Percentiles rank a stretch among this genome's conserved stretches.
Evolutionary conservation across 2,329 filamentous ascomycete genomes (phyloP).

Genomic region (Bipolaris victoriae): DNA sequence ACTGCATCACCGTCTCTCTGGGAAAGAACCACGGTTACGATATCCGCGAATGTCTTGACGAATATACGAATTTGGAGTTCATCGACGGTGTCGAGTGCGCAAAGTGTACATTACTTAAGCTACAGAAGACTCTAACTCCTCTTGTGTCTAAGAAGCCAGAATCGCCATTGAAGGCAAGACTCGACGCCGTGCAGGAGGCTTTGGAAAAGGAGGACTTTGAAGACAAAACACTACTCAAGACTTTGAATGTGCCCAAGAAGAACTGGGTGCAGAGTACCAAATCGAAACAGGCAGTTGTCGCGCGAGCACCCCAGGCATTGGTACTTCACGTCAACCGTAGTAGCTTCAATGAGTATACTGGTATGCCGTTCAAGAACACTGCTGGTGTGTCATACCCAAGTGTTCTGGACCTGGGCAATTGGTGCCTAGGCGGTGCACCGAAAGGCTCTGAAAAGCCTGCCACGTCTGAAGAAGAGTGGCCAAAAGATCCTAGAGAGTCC

Average conservation of each 20-base stretch:
- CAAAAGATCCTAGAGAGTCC: constrained; percentile 69
- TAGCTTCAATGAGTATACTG: constrained; percentile 83
- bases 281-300: constrained; percentile 86
- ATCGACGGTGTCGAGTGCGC: constrained; percentile 91
- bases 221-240: constrained; percentile 58
- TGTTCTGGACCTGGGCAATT: constrained; percentile 76
- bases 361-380: constrained; percentile 81
- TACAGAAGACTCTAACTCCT: constrained; percentile 50
- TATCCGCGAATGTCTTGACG: constrained; percentile 78
- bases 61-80: constrained; percentile 81
- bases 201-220: constrained; percentile 78
- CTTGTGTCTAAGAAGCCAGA: constrained; percentile 42
- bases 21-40: constrained; percentile 69
- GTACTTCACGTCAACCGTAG: constrained; percentile 91
- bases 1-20: constrained; percentile 86
- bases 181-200: constrained; percentile 71
- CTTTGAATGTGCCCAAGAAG: constrained; percentile 59
- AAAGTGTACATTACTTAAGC: constrained; percentile 79
- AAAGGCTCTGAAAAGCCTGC: constrained; percentile 36
- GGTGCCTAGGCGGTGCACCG: constrained; percentile 72
- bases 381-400: constrained; percentile 79
- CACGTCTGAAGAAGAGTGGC: constrained; percentile 68
- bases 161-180: constrained; percentile 58
- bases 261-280: constrained; percentile 80
- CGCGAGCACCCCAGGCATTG: constrained; percentile 78